A percentile compares a stretch with the other conserved stretches of the same genome.
These are phyloP conservation scores for Rubia peregrina DNA, from an alignment of 305 asterid species.

Conservation along the genomic window DNA sequence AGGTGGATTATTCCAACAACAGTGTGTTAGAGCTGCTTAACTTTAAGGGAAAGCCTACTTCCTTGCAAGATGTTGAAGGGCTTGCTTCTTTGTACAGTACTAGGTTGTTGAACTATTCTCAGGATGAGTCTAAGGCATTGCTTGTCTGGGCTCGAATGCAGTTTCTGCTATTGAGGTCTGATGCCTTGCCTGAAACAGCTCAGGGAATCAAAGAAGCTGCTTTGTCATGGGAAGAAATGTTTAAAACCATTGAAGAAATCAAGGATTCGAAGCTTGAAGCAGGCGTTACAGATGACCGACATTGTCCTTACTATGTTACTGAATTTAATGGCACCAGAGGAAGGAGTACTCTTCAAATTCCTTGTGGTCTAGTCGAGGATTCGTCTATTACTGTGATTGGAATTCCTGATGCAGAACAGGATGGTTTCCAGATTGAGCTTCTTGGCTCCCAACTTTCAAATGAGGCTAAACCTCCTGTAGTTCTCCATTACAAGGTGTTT, in stretches of 20 bases:
- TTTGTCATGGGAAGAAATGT: slow-evolving; percentile 44
- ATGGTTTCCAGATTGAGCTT: slow-evolving; percentile 61
- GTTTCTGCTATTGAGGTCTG: slow-evolving; percentile 59
- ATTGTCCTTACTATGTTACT: slow-evolving; percentile 54
- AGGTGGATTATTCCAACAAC: slow-evolving; percentile 19
- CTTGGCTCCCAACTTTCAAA: slow-evolving; percentile 48
- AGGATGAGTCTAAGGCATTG: slow-evolving; percentile 35
- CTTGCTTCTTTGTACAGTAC: slow-evolving; percentile 38
- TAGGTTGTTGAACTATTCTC: slow-evolving; percentile 38
- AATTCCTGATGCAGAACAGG: slow-evolving; percentile 44
- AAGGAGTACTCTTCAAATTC: slow-evolving; percentile 43
- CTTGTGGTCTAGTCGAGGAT: slow-evolving; percentile 82
- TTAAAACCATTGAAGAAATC: slow-evolving; percentile 26
- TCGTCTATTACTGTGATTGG: slow-evolving; percentile 83
- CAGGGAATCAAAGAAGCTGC: slow-evolving; percentile 82
- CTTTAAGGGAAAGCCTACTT: slow-evolving; percentile 35
- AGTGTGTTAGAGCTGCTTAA: slow-evolving; percentile 21
- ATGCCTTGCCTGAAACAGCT: slow-evolving; percentile 73
- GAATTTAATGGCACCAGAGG: slow-evolving; percentile 24
- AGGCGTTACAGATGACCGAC: slow-evolving; percentile 15
- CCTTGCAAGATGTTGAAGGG: slow-evolving; percentile 37
- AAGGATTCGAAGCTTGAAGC: slow-evolving; percentile 25
- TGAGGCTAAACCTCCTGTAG: slow-evolving; percentile 54
- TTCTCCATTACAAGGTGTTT: slow-evolving; percentile 52
- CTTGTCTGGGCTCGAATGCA: slow-evolving; percentile 61